These are phyloP conservation scores for Furcasterigmium furcatum DNA, from an alignment of 2,329 filamentous ascomycete genomes.

Conservation along the genomic window DNA sequence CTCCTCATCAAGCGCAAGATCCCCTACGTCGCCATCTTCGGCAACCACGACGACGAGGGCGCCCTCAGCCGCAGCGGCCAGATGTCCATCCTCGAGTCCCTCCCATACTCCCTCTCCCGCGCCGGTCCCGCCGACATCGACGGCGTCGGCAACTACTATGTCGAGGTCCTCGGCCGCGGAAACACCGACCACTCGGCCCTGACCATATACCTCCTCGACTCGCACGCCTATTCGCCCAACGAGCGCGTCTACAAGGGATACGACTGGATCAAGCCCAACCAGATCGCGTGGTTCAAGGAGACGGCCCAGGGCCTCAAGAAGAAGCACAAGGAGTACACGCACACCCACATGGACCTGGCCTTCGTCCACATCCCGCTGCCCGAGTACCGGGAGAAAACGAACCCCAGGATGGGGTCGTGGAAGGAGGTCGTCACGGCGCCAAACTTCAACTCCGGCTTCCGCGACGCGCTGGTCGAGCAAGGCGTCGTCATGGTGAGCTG, in stretches of 20 bases:
- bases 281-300: constrained; percentile 90
- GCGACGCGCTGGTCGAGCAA: constrained; percentile 81
- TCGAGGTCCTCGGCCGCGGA: constrained; percentile 83
- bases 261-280: constrained; percentile 92
- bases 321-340: constrained; percentile 79
- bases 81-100: constrained; percentile 81
- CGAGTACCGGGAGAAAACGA: constrained; percentile 68
- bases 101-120: constrained; percentile 86
- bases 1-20: constrained; percentile 83
- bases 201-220: constrained; percentile 93
- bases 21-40: constrained; percentile 91
- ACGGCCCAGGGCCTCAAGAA: constrained; percentile 73
- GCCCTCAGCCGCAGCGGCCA: constrained; percentile 72
- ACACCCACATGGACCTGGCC: constrained; percentile 91
- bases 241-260: constrained; percentile 88
- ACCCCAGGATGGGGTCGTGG: constrained; percentile 67
- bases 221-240: constrained; percentile 87
- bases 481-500: constrained; percentile 85
- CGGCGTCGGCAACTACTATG: constrained; percentile 90
- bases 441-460: constrained; percentile 87
- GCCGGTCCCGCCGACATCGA: constrained; percentile 81
- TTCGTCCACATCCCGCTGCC: constrained; percentile 97
- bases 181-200: constrained; percentile 82
- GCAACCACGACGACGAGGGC: constrained; percentile 95
- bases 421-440: constrained; percentile 85